These are phyloP conservation scores for Fusarium falciforme DNA, from an alignment of 2,329 filamentous ascomycete genomes.

Conservation along the genomic window DNA sequence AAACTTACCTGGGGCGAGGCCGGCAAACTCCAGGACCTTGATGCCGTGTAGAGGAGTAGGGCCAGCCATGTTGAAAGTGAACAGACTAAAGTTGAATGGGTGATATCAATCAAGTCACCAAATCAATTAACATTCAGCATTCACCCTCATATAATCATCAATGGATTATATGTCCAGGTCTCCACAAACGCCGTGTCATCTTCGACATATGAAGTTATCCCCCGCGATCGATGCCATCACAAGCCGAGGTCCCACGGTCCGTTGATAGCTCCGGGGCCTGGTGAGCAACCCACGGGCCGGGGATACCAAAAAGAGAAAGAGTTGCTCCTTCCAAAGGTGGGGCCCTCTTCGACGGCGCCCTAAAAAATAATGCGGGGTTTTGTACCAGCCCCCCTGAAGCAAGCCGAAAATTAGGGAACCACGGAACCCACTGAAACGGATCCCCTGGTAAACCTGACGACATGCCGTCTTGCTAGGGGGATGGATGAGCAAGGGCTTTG, in stretches of 20 bases:
- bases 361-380: conserved; percentile 9
- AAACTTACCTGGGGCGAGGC: conserved; percentile 69
- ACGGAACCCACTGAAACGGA: not conserved
- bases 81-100: not conserved
- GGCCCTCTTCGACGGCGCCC: not conserved
- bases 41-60: conserved; percentile 59
- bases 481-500: not conserved
- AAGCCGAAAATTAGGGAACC: not conserved
- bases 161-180: not conserved
- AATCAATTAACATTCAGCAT: not conserved
- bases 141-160: not conserved
- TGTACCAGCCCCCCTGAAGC: not conserved
- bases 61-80: conserved; percentile 45
- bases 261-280: not conserved
- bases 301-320: not conserved
- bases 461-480: not conserved
- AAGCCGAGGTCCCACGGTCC: conserved; percentile 36
- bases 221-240: conserved; percentile 26
- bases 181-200: not conserved
- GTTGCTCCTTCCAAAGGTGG: not conserved
- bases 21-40: conserved; percentile 70
- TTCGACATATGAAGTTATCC: not conserved
- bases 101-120: not conserved
- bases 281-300: not conserved
- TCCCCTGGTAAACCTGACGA: not conserved